Evolutionary conservation across 805 yeast genomes (phyloP).

Genomic region (Grigorovia humatica): DNA sequence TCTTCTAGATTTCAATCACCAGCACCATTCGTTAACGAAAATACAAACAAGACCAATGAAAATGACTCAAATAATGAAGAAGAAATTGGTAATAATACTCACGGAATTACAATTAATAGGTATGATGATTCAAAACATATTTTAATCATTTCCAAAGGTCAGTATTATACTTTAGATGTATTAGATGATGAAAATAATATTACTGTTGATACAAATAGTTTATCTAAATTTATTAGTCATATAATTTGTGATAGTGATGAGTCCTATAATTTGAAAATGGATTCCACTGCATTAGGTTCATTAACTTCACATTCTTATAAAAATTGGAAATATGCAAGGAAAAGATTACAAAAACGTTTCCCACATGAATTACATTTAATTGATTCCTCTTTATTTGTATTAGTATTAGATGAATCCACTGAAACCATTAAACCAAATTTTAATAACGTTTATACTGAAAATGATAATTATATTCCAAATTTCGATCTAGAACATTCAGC

Average conservation of each 20-base stretch:
- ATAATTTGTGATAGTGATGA: conserved; percentile 59
- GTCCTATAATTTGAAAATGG: conserved; percentile 46
- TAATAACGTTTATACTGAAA: conserved; percentile 1
- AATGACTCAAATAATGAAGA: conserved; percentile 3
- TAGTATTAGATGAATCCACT: conserved; percentile 69
- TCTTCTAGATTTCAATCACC: background rate
- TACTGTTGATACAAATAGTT: conserved; percentile 54
- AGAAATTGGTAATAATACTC: conserved; percentile 8
- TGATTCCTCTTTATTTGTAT: conserved; percentile 71
- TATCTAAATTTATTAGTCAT: conserved; percentile 52
- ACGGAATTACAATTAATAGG: conserved; percentile 67
- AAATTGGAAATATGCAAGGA: conserved; percentile 71
- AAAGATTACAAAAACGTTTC: conserved; percentile 32
- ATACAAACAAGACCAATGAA: background rate
- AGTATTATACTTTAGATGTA: conserved; percentile 81
- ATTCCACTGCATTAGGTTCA: conserved; percentile 62
- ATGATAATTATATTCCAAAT: conserved; percentile 3
- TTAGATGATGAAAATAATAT: conserved; percentile 57
- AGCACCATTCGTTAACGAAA: background rate
- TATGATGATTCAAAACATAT: conserved; percentile 60
- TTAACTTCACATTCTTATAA: conserved; percentile 80
- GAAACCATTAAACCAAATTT: background rate
- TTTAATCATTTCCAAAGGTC: conserved; percentile 67
- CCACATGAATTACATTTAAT: conserved; percentile 35
- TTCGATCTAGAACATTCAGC: conserved; percentile 11